Percentiles rank a stretch among this genome's conserved stretches.
Evolutionary conservation across 805 yeast species (phyloP).

Genomic region (Myxozyma nipponensis): DNA sequence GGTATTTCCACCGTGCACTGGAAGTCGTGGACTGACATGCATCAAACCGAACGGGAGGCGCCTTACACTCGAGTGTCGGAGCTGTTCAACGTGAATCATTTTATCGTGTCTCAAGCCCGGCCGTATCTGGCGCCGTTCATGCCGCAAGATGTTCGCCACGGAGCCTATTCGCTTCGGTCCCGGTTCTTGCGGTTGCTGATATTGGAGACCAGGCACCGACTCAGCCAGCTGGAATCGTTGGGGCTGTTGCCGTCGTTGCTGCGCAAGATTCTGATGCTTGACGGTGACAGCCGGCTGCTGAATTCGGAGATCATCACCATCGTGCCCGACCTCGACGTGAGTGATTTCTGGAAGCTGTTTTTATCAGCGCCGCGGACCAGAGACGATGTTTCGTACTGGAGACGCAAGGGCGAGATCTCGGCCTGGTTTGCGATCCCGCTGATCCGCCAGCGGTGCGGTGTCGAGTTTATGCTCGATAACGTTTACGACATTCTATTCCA

Average conservation of each 20-base stretch:
- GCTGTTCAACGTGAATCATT: conserved; percentile 90
- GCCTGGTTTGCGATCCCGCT: conserved; percentile 89
- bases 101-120: conserved; percentile 83
- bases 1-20: conserved; percentile 17
- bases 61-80: conserved; percentile 90
- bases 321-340: conserved; percentile 64
- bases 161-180: conserved; percentile 39
- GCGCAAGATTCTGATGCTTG: conserved; percentile 80
- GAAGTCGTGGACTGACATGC: conserved; percentile 35
- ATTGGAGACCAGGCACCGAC: conserved; percentile 78
- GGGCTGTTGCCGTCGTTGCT: conserved; percentile 69
- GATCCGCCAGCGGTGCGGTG: conserved; percentile 80
- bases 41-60: conserved; percentile 39
- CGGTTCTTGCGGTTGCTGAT: conserved; percentile 55
- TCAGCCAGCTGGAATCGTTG: conserved; percentile 71
- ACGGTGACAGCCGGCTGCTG: conserved; percentile 52
- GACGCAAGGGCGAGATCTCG: conserved; percentile 82
- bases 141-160: conserved; percentile 74
- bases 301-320: conserved; percentile 47
- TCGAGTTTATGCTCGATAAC: conserved; percentile 84
- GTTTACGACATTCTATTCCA: conserved; percentile 28
- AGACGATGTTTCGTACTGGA: conserved; percentile 84
- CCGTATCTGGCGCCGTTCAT: conserved; percentile 91
- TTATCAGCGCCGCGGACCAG: conserved; percentile 59
- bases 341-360: conserved; percentile 54